Percentiles rank a stretch among this genome's conserved stretches.
Evolutionary conservation across 352 stramenopile genomes (phyloP).

Genomic region (Peronospora belbahrii): DNA sequence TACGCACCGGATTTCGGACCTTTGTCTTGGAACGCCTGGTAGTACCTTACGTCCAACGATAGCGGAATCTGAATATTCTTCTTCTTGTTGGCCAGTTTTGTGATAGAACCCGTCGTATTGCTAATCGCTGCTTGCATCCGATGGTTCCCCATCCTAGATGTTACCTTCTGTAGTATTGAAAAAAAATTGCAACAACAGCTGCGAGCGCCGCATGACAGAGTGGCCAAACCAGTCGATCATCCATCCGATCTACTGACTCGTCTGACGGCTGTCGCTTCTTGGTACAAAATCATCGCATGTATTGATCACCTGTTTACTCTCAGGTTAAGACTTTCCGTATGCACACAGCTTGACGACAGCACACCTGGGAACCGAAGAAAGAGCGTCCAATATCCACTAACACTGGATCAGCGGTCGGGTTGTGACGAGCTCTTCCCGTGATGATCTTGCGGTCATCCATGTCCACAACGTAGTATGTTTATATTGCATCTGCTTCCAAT

Average conservation of each 20-base stretch:
- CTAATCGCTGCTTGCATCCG: conserved; percentile 46
- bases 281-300: neutral
- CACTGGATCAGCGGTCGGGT: no score
- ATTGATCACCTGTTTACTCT: neutral
- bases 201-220: neutral
- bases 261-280: neutral
- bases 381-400: no score
- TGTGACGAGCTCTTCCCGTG: no score
- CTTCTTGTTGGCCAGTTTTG: conserved; percentile 64
- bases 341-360: neutral
- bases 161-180: no score
- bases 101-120: conserved; percentile 41
- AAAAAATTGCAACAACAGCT: neutral
- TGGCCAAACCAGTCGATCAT: no score
- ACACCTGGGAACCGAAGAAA: neutral
- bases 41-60: conserved; percentile 47
- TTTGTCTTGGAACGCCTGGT: conserved; percentile 47
- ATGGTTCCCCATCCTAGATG: conserved; percentile 72
- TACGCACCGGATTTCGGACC: conserved; percentile 92
- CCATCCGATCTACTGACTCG: no score
- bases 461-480: neutral
- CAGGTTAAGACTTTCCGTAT: neutral
- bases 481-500: neutral
- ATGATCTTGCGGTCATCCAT: neutral
- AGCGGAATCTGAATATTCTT: conserved; percentile 55